Evolutionary conservation across 805 yeast genomes (phyloP), one percentile per base, ranked within the genome.

Genomic region (Metschnikowia dekortorum): DNA sequence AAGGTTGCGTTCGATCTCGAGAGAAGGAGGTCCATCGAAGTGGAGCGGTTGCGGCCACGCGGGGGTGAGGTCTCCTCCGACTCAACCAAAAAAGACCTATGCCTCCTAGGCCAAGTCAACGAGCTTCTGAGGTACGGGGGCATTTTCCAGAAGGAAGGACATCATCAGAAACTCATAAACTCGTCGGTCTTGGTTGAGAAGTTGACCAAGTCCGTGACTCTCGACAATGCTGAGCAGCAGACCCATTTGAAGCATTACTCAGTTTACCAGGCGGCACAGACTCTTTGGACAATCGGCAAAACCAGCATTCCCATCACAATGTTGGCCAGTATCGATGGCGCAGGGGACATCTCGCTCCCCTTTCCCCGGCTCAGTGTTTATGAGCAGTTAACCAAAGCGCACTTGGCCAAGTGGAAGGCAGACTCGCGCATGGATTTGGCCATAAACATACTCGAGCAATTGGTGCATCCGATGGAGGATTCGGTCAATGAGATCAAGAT

Each of bases 381-480:
- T 39, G 36, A 48, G 26, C 50, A 58, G n/a, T 54, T 66, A n/a
- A 55, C 72, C 4, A 55, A 59, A 66, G 54, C 79, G 57, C 56
- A 74, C 75, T 10, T 86, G 37, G 84, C 84, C 0, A 74, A 79
- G 43, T 90, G 97, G 97, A 67, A 82, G 34, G 76, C 88, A 0
- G 79, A 76, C 43, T 85, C 95, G 0, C 76, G 86, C 35, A 84
- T 83, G 53, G 95, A 85, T 51, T 72, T 83, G 9, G 80, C 89
- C 0, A 71, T 78, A 1, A 68, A 68, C 2, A 81, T 91, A 1
- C 75, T 84, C 77, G 65, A 68, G 1, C 69, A 74, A 6, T 85
- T 84, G 59, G 81, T 89, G 14, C 67, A 72, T 6, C 76, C 81
- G 1, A 74, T 78, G n/a, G 68, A 64, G 4, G 44, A 54, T 1